phyloP scores from a whole-genome alignment of 2,329 filamentous ascomycete species.

The Fusarium sulawesiense region DNA sequence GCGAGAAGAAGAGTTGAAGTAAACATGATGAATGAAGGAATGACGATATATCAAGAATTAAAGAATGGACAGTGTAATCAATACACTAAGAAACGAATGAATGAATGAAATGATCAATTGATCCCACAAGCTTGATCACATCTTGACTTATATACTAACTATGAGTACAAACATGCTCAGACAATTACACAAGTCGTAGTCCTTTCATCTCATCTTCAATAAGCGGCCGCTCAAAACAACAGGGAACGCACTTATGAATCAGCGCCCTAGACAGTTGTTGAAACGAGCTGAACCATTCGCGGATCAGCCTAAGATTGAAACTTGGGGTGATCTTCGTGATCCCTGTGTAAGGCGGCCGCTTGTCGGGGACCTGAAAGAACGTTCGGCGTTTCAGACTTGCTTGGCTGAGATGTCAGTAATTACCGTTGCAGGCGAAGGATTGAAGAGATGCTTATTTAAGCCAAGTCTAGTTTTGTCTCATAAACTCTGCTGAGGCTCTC shows the following conservation, averaged over 20 bases:
- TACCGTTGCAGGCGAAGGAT: background rate
- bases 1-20: constrained; percentile 37
- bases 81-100: constrained; percentile 39
- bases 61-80: constrained; percentile 39
- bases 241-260: constrained; percentile 8
- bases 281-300: constrained; percentile 36
- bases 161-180: background rate
- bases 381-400: constrained; percentile 15
- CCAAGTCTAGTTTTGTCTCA: background rate
- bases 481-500: background rate
- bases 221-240: constrained; percentile 36
- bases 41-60: constrained; percentile 10
- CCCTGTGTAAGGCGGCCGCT: constrained; percentile 29
- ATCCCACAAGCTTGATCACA: background rate
- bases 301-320: background rate
- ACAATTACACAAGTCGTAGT: background rate
- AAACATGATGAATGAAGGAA: constrained; percentile 28
- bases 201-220: constrained; percentile 41
- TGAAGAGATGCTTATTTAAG: background rate
- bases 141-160: constrained; percentile 8
- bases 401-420: background rate
- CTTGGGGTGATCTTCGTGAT: constrained; percentile 28
- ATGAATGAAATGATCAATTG: background rate
- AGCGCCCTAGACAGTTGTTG: constrained; percentile 3
- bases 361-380: constrained; percentile 5